Percentiles rank a stretch among this genome's conserved stretches.
These are phyloP conservation scores for Cenococcum geophilum DNA, from an alignment of 495 filamentous ascomycete species.

Conservation along the genomic window DNA sequence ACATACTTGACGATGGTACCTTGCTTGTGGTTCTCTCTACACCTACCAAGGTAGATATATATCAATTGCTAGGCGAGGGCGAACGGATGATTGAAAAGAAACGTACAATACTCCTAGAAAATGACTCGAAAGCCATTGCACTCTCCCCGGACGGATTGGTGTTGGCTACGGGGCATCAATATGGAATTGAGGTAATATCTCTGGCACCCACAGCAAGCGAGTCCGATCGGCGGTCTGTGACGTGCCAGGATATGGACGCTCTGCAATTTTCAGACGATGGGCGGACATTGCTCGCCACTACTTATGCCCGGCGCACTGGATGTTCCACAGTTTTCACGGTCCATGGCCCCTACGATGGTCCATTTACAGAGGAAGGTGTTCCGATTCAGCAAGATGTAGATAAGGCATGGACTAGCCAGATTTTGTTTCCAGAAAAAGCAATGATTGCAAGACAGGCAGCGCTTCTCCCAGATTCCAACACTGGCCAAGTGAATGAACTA, in stretches of 20 bases:
- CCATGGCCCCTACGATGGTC: constrained; percentile 23
- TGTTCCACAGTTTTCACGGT: constrained; percentile 25
- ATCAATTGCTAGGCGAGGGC: constrained; percentile 54
- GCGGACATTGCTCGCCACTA: constrained; percentile 77
- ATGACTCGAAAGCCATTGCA: constrained; percentile 46
- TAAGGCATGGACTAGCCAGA: constrained; percentile 23
- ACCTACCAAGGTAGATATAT: constrained; percentile 76
- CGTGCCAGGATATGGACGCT: constrained; percentile 71
- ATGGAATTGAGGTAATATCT: constrained; percentile 79
- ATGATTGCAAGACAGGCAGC: constrained; percentile 25
- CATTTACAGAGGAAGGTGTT: constrained; percentile 28
- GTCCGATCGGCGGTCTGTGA: constrained; percentile 70
- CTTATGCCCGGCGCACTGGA: constrained; percentile 42
- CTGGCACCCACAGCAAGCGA: constrained; percentile 55
- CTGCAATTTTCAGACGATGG: constrained; percentile 80
- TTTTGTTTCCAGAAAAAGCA: constrained; percentile 28
- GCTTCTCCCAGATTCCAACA: constrained; percentile 25
- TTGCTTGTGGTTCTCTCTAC: constrained; percentile 73
- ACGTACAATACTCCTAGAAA: constrained; percentile 69
- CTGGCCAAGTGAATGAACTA: constrained; percentile 27
- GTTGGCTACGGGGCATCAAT: constrained; percentile 78
- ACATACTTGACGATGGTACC: constrained; percentile 72
- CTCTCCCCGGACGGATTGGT: constrained; percentile 76
- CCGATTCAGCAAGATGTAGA: constrained; percentile 25
- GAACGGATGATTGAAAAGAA: constrained; percentile 40